Percentiles rank a stretch among this genome's conserved stretches.
Evolutionary conservation across 2,329 filamentous ascomycete genomes (phyloP).

Genomic region (Coniochaeta hoffmannii): DNA sequence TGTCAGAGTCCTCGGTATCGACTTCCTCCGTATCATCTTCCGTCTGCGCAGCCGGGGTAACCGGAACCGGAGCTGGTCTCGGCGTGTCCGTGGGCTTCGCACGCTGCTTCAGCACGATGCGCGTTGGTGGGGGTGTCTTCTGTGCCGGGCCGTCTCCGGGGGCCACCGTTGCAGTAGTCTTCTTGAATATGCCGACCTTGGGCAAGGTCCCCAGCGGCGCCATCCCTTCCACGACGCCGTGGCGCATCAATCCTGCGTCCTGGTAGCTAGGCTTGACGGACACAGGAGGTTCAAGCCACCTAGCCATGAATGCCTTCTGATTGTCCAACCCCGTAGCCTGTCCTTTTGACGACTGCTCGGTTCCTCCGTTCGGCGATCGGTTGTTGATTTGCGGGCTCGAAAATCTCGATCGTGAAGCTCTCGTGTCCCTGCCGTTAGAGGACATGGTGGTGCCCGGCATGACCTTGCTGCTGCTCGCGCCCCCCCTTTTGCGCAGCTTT

Average conservation of each 20-base stretch:
- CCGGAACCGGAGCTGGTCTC: slow-evolving; percentile 10
- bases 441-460: slow-evolving; percentile 26
- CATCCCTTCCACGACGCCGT: slow-evolving; percentile 78
- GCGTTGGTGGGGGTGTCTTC: slow-evolving; percentile 18
- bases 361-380: slow-evolving; percentile 11
- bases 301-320: slow-evolving; percentile 43
- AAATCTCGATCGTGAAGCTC: slow-evolving; percentile 47
- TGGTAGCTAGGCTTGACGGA: slow-evolving; percentile 65
- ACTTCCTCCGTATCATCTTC: slow-evolving; percentile 18
- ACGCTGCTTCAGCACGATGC: slow-evolving; percentile 37
- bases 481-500: slow-evolving; percentile 9
- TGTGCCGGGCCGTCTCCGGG: neutral
- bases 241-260: slow-evolving; percentile 65
- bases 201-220: slow-evolving; percentile 70
- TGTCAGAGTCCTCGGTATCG: slow-evolving; percentile 14
- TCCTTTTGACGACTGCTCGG: slow-evolving; percentile 4
- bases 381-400: slow-evolving; percentile 40
- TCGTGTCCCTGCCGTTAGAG: slow-evolving; percentile 37
- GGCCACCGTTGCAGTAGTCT: slow-evolving; percentile 23
- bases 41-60: slow-evolving; percentile 12
- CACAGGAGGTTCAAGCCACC: slow-evolving; percentile 52
- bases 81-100: slow-evolving; percentile 16
- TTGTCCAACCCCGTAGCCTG: slow-evolving; percentile 21
- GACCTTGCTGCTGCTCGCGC: slow-evolving; percentile 3
- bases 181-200: slow-evolving; percentile 52